Base-by-base conservation (phyloP, 768 basidiomycete species). In the Naganishia friedmannii region DNA sequence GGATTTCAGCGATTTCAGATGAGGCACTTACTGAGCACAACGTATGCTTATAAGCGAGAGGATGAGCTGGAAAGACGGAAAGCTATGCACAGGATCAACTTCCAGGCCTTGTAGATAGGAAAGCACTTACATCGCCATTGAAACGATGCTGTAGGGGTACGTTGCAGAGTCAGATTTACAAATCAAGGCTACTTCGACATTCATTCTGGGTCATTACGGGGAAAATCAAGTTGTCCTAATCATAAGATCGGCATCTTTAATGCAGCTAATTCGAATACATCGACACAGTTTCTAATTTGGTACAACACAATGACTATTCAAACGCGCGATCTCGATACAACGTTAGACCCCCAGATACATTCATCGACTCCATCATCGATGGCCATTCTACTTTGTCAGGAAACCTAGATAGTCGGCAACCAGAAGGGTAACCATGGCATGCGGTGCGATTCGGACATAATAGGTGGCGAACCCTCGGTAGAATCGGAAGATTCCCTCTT, bases 1-100 rank as follows among this genome's bases (percentile, higher is more conserved):
- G 53, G 26, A 53, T 42, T 51, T 1, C n/a, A n/a, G 58, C 17
- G 31, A n/a, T 21, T 28, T 29, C 23, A 10, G 15, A 28, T 21
- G 0, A 12, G 2, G 26, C 31, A 9, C 2, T 29, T 31, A 3
- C 12, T 46, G 7, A 5, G 23, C 28, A 28, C 67, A 42, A 17
- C 42, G 42, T 42, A 46, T 55, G 6, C 45, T 68, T 53, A 63
- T 37, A 53, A 95, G 93, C 85, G 92, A 71, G 94, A 97, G 78
- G 95, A 98, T 79, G 95, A 99, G 82, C 78, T 90, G 75, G 95
- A 99, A 80, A 81, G 93, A 70, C 85, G 92, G 75, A 85, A 89
- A 74, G 87, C 88, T 34, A 89, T 93, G n/a, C 93, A 96, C 82
- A 89, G 92, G 76, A 95, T 99, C 80, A 99, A 99, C 74, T 97